Evolutionary conservation across 371 early-diverging fungal species (phyloP).

Genomic region (Mucor saturninus): DNA sequence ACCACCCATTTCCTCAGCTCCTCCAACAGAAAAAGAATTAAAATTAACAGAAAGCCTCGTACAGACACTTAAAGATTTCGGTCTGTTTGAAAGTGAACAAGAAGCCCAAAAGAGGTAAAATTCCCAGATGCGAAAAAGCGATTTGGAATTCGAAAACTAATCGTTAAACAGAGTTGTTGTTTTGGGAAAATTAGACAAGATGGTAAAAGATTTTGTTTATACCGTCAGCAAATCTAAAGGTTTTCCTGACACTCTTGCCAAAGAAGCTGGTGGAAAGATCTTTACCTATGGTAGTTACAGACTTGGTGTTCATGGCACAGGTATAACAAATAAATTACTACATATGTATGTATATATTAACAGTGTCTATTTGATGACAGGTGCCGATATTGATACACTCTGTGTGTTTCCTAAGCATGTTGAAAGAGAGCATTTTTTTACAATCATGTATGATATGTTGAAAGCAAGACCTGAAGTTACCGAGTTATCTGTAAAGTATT

Average conservation of each 20-base stretch:
- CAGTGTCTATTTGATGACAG: constrained; percentile 37
- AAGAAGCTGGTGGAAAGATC: constrained; percentile 95
- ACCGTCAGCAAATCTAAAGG: constrained; percentile 66
- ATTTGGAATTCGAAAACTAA: not conserved
- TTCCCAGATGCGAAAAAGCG: not conserved
- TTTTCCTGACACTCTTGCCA: constrained; percentile 81
- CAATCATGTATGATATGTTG: constrained; percentile 88
- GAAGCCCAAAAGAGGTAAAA: constrained; percentile 55
- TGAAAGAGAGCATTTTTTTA: constrained; percentile 95
- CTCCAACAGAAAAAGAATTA: constrained; percentile 64
- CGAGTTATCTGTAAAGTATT: constrained; percentile 67
- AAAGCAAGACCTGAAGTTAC: constrained; percentile 83
- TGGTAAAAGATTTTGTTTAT: constrained; percentile 93
- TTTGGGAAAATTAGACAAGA: constrained; percentile 80
- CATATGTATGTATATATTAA: not conserved
- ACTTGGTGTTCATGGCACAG: constrained; percentile 96
- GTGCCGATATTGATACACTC: constrained; percentile 99
- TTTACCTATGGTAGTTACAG: constrained; percentile 99
- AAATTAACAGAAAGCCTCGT: constrained; percentile 68
- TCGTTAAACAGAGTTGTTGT: constrained; percentile 74
- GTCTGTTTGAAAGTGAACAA: constrained; percentile 80
- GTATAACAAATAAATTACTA: constrained; percentile 39
- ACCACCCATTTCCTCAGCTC: constrained; percentile 58
- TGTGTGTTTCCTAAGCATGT: constrained; percentile 98
- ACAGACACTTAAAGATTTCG: constrained; percentile 64